Percentiles rank a stretch among this genome's conserved stretches.
Conservation (phyloP, 495 filamentous ascomycete species). For the Tetracladium setigerum region DNA sequence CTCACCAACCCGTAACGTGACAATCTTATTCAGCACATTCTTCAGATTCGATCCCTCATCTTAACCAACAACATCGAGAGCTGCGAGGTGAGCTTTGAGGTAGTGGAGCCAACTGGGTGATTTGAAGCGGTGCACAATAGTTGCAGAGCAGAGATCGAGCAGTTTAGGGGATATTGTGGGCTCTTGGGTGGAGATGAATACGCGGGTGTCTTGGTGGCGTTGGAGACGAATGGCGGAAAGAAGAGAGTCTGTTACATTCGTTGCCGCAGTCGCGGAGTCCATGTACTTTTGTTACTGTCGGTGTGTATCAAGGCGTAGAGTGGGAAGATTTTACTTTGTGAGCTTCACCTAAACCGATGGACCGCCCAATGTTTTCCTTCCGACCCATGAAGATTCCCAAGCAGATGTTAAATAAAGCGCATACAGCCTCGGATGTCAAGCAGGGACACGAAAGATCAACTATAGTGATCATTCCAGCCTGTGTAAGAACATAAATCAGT, state of each 20-base stretch:
- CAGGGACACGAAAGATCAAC: conserved; percentile 71
- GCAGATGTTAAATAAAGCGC: conserved; percentile 61
- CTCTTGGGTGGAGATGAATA: conserved; percentile 73
- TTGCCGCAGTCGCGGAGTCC: conserved; percentile 34
- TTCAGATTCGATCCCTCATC: conserved; percentile 13
- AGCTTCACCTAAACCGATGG: conserved; percentile 36
- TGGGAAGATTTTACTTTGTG: conserved; percentile 28
- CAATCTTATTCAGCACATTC: conserved; percentile 46
- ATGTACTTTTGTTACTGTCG: conserved; percentile 33
- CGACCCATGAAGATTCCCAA: conserved; percentile 53
- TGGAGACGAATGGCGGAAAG: conserved; percentile 60
- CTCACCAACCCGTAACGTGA: conserved; percentile 52
- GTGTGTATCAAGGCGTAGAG: conserved; percentile 10
- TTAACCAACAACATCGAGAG: conserved; percentile 1
- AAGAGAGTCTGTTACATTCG: conserved; percentile 52
- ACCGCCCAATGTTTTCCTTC: conserved; percentile 27
- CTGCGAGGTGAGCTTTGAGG: conserved; percentile 56
- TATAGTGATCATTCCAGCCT: conserved; percentile 55
- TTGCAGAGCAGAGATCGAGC: conserved; percentile 66
- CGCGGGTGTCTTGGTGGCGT: conserved; percentile 56
- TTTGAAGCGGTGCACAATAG: conserved; percentile 67
- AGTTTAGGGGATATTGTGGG: conserved; percentile 64
- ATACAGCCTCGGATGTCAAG: conserved; percentile 54
- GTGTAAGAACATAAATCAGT: conserved; percentile 35
- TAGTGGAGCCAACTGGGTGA: conserved; percentile 59